A percentile compares a stretch with the other conserved stretches of the same genome.
Evolutionary conservation across 306 rosid genomes (phyloP).

Genomic region (Castanopsis chinensis): DNA sequence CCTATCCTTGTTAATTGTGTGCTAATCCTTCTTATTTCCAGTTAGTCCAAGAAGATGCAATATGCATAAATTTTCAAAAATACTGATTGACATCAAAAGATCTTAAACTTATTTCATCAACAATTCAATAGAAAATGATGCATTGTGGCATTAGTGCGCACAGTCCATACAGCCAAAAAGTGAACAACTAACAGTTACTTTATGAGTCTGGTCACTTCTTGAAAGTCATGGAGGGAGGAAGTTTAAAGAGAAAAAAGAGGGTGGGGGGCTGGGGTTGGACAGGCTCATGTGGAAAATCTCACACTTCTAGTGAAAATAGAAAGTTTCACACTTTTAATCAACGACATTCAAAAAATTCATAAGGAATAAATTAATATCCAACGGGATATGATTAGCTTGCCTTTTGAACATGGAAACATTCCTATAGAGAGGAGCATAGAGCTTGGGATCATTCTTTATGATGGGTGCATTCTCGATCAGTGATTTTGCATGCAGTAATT

Average conservation of each 20-base stretch:
- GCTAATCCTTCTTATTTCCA: background rate
- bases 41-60: background rate
- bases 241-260: background rate
- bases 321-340: no score
- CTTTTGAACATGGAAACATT: conserved; percentile 78
- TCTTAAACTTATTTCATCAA: background rate
- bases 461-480: conserved; percentile 78
- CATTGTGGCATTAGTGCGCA: no score
- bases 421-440: conserved; percentile 65
- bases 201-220: background rate
- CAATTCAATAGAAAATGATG: background rate
- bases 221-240: background rate
- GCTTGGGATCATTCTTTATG: conserved; percentile 47
- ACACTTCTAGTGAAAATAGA: background rate
- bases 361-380: no score
- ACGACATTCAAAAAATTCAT: background rate
- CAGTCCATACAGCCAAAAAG: background rate
- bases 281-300: background rate
- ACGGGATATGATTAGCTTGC: conserved; percentile 26
- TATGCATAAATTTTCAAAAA: background rate
- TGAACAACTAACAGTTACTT: background rate
- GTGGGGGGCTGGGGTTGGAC: background rate
- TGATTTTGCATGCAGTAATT: conserved; percentile 48
- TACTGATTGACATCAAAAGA: background rate
- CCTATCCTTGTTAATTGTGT: background rate